Evolutionary conservation across 768 basidiomycete genomes (phyloP), one percentile per base, ranked within the genome.

Genomic region (Leccinum subgranulosum): DNA sequence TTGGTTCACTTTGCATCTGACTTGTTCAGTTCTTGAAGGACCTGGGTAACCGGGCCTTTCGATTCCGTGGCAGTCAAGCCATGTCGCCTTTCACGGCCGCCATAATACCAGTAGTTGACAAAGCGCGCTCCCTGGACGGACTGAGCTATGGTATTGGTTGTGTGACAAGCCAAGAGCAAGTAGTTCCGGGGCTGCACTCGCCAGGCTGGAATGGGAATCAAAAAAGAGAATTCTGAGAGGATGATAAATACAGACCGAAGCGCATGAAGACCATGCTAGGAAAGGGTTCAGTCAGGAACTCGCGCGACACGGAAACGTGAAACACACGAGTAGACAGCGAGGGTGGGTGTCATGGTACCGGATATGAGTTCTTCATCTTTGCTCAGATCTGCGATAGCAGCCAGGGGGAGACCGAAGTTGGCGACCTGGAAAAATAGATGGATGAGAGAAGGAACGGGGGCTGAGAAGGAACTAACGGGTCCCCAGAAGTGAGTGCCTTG

Each of bases 321-420:
- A 49, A 87, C 94, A 76, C 69, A 98, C 95, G 96, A 98, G 75
- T 99, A 99, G 57, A 79, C 81, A 9, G 85, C 82, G 43, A 99
- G 82, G 23, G 96, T 91, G 47, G 91, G 84, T 2, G 94, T 95
- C 96, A 99, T 99, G 33, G 94, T 84, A 15, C 95, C 96, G 51
- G 95, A 98, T 64, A 99, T 99, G 70, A 93, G 81, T 66, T 97
- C 92, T 73, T 97, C 94, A 83, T 98, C 94, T 70, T 94, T 97
- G 61, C 77, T 79, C 68, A 98, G 76, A 77, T 99, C 96, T 6
- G 94, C 69, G 46, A 99, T 77, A 45, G 96, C 96, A 66, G 96
- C 96, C 39, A 98, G 76, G 57, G 96, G 96, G 17, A 99, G 83
- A 67, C 96, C 96, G 92, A 96, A 99, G 79, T 99, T 99, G 60